Conservation (phyloP, 345 rosid species). For the Luvunga scandens region DNA sequence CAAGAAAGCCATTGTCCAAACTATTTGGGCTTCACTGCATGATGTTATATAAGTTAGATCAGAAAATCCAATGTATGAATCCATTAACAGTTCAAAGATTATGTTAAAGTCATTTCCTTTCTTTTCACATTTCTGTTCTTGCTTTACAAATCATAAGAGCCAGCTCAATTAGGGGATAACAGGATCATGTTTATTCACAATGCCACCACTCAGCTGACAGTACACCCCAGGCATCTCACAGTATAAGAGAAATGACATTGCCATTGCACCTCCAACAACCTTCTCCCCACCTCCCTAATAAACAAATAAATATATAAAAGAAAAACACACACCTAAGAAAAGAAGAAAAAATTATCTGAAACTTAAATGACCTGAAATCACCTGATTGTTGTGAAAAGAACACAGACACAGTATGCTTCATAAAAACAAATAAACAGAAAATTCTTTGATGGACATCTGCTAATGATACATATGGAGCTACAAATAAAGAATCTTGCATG, state of each 20-base stretch:
- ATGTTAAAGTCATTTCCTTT: neutral
- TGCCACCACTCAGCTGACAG: neutral
- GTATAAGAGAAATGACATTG: neutral
- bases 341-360: neutral
- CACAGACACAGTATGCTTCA: neutral
- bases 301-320: neutral
- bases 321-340: neutral
- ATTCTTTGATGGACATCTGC: neutral
- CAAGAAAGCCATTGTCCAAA: slow-evolving; percentile 2
- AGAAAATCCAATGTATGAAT: neutral
- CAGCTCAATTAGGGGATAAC: neutral
- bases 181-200: neutral
- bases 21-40: neutral
- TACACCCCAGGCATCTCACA: neutral
- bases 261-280: neutral
- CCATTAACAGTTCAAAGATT: neutral
- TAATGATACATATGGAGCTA: neutral
- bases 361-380: neutral
- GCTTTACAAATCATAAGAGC: neutral
- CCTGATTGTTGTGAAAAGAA: neutral
- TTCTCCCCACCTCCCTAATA: neutral
- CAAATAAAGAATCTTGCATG: neutral
- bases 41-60: neutral
- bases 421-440: neutral
- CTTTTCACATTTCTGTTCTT: neutral